Conservation (phyloP, 1,284 basidiomycete genomes). For the Trichosporon faecale region DNA sequence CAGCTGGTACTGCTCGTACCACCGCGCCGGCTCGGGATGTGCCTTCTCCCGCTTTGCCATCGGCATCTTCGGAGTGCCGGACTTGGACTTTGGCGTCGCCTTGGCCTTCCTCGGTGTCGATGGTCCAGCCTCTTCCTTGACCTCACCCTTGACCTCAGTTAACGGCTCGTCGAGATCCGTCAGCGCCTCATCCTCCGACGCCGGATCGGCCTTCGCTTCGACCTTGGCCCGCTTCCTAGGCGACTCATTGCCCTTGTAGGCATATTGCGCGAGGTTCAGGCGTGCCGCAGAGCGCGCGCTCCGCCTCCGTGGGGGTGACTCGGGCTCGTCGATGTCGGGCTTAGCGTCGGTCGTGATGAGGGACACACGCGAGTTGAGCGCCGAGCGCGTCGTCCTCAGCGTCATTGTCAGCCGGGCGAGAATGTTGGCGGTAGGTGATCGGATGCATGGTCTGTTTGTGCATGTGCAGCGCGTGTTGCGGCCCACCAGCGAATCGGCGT, state of each 20-base stretch:
- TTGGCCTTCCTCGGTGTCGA: slow-evolving; percentile 3
- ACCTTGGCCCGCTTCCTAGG: slow-evolving; percentile 10
- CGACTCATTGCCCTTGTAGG: slow-evolving; percentile 24
- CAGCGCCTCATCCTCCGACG: neutral
- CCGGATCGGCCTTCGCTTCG: neutral
- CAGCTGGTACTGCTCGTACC: slow-evolving; percentile 70
- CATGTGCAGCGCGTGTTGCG: neutral
- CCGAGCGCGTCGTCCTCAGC: slow-evolving; percentile 22
- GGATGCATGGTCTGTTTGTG: neutral
- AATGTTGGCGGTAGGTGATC: neutral
- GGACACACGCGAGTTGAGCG: slow-evolving; percentile 21
- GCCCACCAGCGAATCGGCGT: neutral
- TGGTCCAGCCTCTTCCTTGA: slow-evolving; percentile 14
- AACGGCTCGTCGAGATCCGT: slow-evolving; percentile 11
- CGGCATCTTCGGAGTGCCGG: slow-evolving; percentile 38
- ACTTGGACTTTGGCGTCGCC: neutral
- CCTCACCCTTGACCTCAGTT: slow-evolving; percentile 18
- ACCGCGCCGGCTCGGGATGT: slow-evolving; percentile 68
- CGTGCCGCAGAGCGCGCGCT: slow-evolving; percentile 27
- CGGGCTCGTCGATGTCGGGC: slow-evolving; percentile 12
- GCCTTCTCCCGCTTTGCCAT: slow-evolving; percentile 57
- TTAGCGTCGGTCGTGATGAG: slow-evolving; percentile 17
- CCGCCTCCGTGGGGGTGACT: slow-evolving; percentile 27
- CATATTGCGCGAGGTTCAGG: slow-evolving; percentile 27
- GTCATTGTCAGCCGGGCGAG: neutral